Conservation (phyloP, 805 yeast genomes). For the Maudiozyma serrabonitensis region DNA sequence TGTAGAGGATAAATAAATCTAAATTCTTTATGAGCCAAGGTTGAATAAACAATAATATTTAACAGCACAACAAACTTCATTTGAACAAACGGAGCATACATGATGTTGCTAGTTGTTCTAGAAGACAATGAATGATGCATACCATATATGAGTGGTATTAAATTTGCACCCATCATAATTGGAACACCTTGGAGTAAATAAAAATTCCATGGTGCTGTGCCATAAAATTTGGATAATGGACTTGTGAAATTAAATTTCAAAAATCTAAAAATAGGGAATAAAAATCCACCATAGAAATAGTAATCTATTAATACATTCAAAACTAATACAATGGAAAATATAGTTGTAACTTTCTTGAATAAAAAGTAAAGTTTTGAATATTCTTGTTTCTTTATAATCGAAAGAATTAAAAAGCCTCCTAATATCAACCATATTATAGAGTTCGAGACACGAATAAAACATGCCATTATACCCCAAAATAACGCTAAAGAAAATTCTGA, state of each 20-base stretch:
- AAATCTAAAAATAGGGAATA: slow-evolving; percentile 61
- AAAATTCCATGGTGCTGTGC: slow-evolving; percentile 75
- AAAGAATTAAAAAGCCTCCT: slow-evolving; percentile 33
- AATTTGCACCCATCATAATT: slow-evolving; percentile 50
- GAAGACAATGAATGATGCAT: slow-evolving; percentile 11
- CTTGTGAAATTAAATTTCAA: slow-evolving; percentile 68
- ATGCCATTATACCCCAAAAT: slow-evolving; percentile 47
- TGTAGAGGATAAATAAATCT: slow-evolving; percentile 80
- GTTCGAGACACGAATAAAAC: slow-evolving; percentile 79
- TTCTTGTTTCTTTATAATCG: slow-evolving; percentile 6
- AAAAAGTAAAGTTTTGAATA: slow-evolving; percentile 9
- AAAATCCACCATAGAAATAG: slow-evolving; percentile 44
- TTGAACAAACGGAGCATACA: slow-evolving; percentile 8
- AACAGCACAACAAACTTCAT: slow-evolving; percentile 30
- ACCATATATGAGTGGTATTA: slow-evolving; percentile 53
- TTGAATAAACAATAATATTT: slow-evolving; percentile 50
- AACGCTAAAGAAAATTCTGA: slow-evolving; percentile 31
- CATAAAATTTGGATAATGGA: slow-evolving; percentile 73
- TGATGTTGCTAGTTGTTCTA: slow-evolving; percentile 2
- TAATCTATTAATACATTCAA: slow-evolving; percentile 44
- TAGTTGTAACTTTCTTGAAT: slow-evolving; percentile 14
- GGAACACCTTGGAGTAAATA: slow-evolving; percentile 81
- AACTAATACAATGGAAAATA: slow-evolving; percentile 21
- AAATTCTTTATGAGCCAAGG: slow-evolving; percentile 78
- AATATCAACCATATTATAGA: slow-evolving; percentile 63